Percentiles rank a stretch among this genome's conserved stretches.
phyloP scores from a whole-genome alignment of 306 rosid genomes.

The Macrotyloma uniflorum region DNA sequence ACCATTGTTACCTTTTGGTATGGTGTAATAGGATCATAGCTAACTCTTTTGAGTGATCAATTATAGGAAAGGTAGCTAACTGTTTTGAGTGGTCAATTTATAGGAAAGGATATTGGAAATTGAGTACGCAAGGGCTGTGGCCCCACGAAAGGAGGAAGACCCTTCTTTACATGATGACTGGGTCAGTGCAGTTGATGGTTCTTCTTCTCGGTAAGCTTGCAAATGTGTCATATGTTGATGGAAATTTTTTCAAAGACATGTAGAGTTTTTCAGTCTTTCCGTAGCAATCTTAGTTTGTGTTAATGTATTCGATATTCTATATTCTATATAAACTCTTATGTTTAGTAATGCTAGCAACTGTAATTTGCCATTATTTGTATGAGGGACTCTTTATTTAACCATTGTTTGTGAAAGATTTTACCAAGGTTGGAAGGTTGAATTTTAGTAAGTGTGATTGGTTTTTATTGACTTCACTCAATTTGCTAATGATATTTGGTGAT shows the following conservation, averaged over 20 bases:
- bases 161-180: constrained; percentile 91
- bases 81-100: constrained; percentile 16
- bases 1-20: neutral
- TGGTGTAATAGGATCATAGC: constrained; percentile 2
- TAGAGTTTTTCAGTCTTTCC: neutral
- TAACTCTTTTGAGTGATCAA: constrained; percentile 24
- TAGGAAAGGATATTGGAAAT: constrained; percentile 88
- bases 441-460: neutral
- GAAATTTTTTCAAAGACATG: neutral
- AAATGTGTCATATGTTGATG: constrained; percentile 6
- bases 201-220: constrained; percentile 72
- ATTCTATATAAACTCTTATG: constrained; percentile 11
- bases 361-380: neutral
- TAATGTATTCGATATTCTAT: neutral
- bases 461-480: constrained; percentile 9
- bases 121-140: constrained; percentile 73
- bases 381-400: neutral
- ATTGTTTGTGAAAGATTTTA: constrained; percentile 8
- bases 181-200: constrained; percentile 96
- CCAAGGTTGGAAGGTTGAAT: constrained; percentile 1
- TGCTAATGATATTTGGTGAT: constrained; percentile 21
- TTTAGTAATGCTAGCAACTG: neutral
- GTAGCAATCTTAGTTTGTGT: neutral
- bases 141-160: constrained; percentile 83
- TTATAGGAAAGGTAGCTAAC: neutral